phyloP scores from a whole-genome alignment of 805 yeast genomes.

The Saccharomycopsis lassenensis region DNA sequence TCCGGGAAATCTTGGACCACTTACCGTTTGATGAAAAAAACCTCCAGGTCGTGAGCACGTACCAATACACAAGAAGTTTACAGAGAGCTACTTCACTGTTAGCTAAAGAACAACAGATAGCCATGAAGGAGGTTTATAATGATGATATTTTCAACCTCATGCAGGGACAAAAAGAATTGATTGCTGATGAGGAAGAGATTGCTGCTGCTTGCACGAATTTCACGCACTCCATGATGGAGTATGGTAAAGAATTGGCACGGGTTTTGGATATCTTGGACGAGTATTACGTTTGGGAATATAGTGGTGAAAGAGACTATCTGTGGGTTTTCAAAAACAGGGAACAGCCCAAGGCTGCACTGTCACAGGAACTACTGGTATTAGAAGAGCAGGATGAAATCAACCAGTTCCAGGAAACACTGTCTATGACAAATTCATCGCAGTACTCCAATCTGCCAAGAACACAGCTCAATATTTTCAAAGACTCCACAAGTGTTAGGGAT shows the following conservation, averaged over 20 bases:
- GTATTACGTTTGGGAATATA: slow-evolving; percentile 22
- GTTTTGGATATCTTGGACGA: slow-evolving; percentile 36
- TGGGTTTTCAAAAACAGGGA: slow-evolving; percentile 49
- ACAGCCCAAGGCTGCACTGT: too few species aligned
- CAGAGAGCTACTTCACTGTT: slow-evolving; percentile 43
- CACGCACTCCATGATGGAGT: slow-evolving; percentile 51
- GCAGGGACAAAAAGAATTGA: slow-evolving; percentile 24
- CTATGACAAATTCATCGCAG: too few species aligned
- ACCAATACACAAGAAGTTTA: slow-evolving; percentile 37
- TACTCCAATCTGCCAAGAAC: too few species aligned
- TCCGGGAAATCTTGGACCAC: slow-evolving; percentile 48
- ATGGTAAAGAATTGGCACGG: slow-evolving; percentile 43
- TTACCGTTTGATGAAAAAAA: slow-evolving; percentile 39
- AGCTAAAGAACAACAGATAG: slow-evolving; percentile 42
- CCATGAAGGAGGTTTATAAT: slow-evolving; percentile 45
- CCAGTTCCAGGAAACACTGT: too few species aligned
- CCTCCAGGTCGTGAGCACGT: slow-evolving; percentile 28
- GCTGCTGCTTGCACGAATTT: slow-evolving; percentile 81
- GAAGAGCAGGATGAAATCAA: too few species aligned
- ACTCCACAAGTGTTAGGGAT: slow-evolving; percentile 1
- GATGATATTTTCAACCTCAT: slow-evolving; percentile 6
- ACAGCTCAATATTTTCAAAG: slow-evolving; percentile 3
- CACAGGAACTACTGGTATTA: too few species aligned
- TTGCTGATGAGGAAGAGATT: slow-evolving; percentile 64
- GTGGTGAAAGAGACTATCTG: slow-evolving; percentile 29